Conservation (phyloP, 176 grass and related monocot species). For the Oryza meridionalis region DNA sequence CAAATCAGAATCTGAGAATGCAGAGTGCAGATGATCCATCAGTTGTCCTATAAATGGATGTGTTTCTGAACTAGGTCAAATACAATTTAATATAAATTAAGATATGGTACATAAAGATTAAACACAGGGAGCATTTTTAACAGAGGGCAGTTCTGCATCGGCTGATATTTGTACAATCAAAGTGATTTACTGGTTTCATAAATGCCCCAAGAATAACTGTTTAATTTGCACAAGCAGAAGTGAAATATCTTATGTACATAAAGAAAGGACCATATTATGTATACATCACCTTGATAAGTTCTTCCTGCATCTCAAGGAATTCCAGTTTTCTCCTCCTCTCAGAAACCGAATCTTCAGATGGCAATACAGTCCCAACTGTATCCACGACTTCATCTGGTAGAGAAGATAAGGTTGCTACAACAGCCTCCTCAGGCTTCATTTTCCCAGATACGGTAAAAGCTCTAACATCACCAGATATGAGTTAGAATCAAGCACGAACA, state of each 20-base stretch:
- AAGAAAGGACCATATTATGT: conserved; percentile 8
- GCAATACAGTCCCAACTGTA: conserved; percentile 90
- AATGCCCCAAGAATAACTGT: conserved; percentile 22
- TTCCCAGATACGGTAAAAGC: conserved; percentile 94
- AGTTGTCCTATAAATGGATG: conserved; percentile 1
- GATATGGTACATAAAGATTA: neutral
- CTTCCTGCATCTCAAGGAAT: conserved; percentile 99
- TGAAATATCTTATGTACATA: conserved; percentile 23
- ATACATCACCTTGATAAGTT: conserved; percentile 92
- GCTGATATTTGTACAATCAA: conserved; percentile 8
- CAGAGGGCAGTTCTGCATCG: conserved; percentile 14
- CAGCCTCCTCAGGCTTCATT: conserved; percentile 98
- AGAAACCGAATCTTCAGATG: conserved; percentile 97
- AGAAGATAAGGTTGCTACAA: conserved; percentile 98
- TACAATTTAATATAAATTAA: neutral
- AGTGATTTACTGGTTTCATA: neutral
- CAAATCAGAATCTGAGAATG: conserved; percentile 9
- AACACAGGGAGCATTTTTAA: neutral
- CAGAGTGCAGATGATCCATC: conserved; percentile 12
- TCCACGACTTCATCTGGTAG: conserved; percentile 99
- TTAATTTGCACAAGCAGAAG: conserved; percentile 23
- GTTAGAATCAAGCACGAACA: conserved; percentile 31
- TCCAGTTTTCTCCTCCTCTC: conserved; percentile 92
- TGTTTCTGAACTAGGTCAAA: conserved; percentile 22
- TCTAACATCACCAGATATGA: conserved; percentile 52